phyloP scores from a whole-genome alignment of 108 stramenopile species.

The Halocafeteria seosinensis region DNA sequence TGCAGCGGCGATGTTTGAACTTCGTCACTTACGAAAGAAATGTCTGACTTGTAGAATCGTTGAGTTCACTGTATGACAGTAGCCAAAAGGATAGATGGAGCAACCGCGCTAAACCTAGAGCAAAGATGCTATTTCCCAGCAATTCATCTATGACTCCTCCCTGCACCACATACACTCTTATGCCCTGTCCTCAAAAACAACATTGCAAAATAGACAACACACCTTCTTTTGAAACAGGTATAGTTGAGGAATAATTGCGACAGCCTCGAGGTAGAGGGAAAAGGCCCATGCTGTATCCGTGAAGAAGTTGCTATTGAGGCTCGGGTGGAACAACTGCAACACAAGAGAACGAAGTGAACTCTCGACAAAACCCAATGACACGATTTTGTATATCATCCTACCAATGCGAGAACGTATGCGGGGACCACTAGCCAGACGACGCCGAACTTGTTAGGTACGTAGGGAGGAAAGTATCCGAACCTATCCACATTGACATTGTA shows the following conservation, averaged over 20 bases:
- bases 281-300: conserved; percentile 91
- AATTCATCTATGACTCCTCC: conserved; percentile 51
- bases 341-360: too few species aligned
- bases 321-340: conserved; percentile 79
- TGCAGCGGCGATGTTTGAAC: too few species aligned
- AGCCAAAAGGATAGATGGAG: conserved; percentile 92
- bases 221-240: conserved; percentile 98
- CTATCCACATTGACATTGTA: conserved; percentile 66
- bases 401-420: neutral
- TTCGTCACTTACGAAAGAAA: too few species aligned
- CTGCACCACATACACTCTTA: too few species aligned
- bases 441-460: conserved; percentile 5
- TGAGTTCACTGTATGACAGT: conserved; percentile 87
- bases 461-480: conserved; percentile 63
- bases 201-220: too few species aligned
- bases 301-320: conserved; percentile 74
- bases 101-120: conserved; percentile 51
- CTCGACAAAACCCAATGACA: too few species aligned
- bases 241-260: conserved; percentile 80
- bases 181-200: too few species aligned
- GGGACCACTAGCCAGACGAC: conserved; percentile 2
- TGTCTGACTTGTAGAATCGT: too few species aligned
- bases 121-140: conserved; percentile 26
- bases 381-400: too few species aligned
- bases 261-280: conserved; percentile 89